Percentiles rank a stretch among this genome's conserved stretches.
These are phyloP conservation scores for Fusarium algeriense DNA, from an alignment of 2,329 filamentous ascomycete genomes.

Conservation along the genomic window DNA sequence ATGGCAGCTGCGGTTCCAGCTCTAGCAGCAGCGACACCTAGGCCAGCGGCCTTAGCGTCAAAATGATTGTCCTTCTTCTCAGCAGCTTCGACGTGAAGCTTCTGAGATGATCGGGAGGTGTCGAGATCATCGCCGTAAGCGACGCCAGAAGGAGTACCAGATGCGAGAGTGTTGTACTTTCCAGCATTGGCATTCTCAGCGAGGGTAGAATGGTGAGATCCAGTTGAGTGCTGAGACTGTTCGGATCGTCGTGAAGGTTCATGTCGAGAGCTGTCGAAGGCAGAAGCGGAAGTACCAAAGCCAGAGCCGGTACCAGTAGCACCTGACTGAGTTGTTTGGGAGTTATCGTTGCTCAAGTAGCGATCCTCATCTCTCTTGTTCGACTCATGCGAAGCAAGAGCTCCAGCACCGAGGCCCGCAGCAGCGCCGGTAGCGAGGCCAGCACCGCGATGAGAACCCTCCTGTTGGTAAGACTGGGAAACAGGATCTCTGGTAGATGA, in stretches of 20 bases:
- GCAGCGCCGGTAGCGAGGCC: slow-evolving; percentile 12
- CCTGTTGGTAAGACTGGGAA: not conserved
- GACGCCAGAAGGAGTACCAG: slow-evolving; percentile 36
- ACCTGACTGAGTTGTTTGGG: not conserved
- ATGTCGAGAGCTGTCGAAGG: not conserved
- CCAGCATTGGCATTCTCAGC: slow-evolving; percentile 32
- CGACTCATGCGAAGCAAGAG: slow-evolving; percentile 9
- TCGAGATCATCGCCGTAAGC: not conserved
- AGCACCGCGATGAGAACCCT: not conserved
- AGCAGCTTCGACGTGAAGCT: not conserved
- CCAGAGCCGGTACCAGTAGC: not conserved
- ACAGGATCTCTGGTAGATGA: not conserved
- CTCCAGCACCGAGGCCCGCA: slow-evolving; percentile 24
- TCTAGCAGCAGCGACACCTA: not conserved
- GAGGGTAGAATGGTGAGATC: not conserved
- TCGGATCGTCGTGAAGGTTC: not conserved
- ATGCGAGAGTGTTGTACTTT: slow-evolving; percentile 39
- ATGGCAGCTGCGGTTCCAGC: not conserved
- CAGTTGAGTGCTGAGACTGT: not conserved
- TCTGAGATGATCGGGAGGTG: not conserved
- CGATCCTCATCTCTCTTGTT: not conserved
- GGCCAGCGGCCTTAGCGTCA: not conserved
- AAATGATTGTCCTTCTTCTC: not conserved
- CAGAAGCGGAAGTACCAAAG: not conserved
- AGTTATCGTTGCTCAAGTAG: not conserved